Base-by-base conservation (phyloP, 176 grass and related monocot species). In the Melocanna baccifera region DNA sequence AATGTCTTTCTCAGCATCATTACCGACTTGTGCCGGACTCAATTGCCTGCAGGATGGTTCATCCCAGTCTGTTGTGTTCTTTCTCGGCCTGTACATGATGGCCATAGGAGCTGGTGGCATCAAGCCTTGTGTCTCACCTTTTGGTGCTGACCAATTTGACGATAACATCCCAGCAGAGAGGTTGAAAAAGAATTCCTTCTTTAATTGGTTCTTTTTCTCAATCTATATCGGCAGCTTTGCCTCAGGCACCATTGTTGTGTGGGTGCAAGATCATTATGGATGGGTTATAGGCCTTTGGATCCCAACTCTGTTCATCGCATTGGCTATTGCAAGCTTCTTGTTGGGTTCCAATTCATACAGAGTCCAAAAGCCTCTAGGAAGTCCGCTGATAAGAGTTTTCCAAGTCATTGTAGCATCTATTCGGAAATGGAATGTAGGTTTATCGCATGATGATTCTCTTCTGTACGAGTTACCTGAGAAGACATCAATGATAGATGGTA, bases 161-260 rank as follows among this genome's bases (percentile, higher is more conserved):
- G 85, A 91, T n/a, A 68, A 41, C 69, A 69, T 40, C 76, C 78
- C 88, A 12, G 45, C 51, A 19, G 91, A 92, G 77, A 87, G 78
- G 76, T 37, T 71, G 32, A 87, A 82, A 63, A 90, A 90, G 67
- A 86, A 50, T 55, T 93, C 91, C 76, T 93, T 97, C 70, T 97
- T 97, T 34, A 97, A 97, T 74, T 97, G 94, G 94, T 97, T 91
- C 82, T 97, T 91, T 77, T 91, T 97, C 73, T 85, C 89, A 12
- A 93, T 93, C 57, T 91, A 97, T 41, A 93, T 93, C n/a, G 94
- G 94, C 30, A 86, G 89, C 80, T 82, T 93, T 39, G 51, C 93
- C 50, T 89, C 94, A 12, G 89, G 94, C 74, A 88, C 86, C 42
- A 61, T 86, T 67, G 55, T 97, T 36, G 94, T 97, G 61, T 97